Conservation (phyloP, 208 protist species). For the Acanthamoeba royreba region DNA sequence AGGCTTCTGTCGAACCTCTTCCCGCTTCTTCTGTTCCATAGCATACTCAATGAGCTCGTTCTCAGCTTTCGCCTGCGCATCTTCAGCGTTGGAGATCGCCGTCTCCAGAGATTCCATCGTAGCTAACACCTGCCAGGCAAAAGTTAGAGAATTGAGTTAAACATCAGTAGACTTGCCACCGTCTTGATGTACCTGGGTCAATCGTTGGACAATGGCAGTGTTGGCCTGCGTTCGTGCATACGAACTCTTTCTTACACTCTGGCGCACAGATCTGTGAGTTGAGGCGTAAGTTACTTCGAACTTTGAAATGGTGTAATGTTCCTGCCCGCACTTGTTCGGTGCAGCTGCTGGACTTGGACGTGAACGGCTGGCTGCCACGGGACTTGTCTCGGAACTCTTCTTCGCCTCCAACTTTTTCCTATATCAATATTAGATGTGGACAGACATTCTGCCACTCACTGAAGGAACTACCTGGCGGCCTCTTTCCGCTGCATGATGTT, state of each 20-base stretch:
- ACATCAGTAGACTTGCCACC: neutral
- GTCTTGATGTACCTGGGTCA: neutral
- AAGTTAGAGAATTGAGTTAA: neutral
- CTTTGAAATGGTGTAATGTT: neutral
- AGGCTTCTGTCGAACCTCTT: neutral
- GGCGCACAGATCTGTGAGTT: neutral
- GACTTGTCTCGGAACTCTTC: neutral
- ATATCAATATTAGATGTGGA: neutral
- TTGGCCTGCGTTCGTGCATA: neutral
- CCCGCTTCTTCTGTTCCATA: neutral
- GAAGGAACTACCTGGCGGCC: neutral
- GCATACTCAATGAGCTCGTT: conserved; percentile 32
- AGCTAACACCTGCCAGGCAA: neutral
- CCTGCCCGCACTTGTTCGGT: neutral
- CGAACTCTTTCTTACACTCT: neutral
- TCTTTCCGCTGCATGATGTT: neutral
- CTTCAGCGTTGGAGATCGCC: neutral
- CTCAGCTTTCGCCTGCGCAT: conserved; percentile 28
- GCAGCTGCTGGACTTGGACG: neutral
- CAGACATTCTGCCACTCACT: neutral
- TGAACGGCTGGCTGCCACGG: neutral
- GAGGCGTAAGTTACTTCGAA: neutral
- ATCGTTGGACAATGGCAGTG: neutral
- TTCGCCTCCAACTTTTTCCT: neutral
- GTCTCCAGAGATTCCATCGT: neutral